phyloP scores from a whole-genome alignment of 805 yeast species.

The Torulaspora franciscae region DNA sequence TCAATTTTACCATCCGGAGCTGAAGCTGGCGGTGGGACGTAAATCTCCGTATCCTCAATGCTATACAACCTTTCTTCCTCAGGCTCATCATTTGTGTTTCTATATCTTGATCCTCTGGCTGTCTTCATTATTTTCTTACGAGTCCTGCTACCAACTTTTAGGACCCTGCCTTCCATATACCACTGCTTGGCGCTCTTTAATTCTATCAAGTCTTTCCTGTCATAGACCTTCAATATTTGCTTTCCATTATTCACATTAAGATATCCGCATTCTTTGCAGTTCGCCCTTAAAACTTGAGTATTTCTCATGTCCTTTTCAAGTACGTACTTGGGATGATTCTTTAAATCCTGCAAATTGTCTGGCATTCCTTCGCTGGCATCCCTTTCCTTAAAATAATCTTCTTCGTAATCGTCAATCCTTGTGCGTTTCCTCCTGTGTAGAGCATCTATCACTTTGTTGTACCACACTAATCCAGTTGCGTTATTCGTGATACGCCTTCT shows the following conservation, averaged over 20 bases:
- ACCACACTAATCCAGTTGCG: conserved; percentile 58
- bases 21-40: conserved; percentile 57
- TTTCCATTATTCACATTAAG: conserved; percentile 43
- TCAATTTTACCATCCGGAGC: conserved; percentile 58
- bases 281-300: conserved; percentile 66
- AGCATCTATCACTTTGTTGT: conserved; percentile 38
- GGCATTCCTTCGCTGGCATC: conserved; percentile 84
- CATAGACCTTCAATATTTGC: conserved; percentile 57
- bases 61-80: conserved; percentile 71
- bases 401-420: conserved; percentile 37
- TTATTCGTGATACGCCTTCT: conserved; percentile 66
- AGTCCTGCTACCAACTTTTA: conserved; percentile 68
- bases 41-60: conserved; percentile 69
- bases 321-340: conserved; percentile 81
- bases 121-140: conserved; percentile 38
- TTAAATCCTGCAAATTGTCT: conserved; percentile 71
- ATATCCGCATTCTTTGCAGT: conserved; percentile 64
- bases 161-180: conserved; percentile 73
- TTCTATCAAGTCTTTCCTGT: conserved; percentile 55
- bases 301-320: conserved; percentile 67
- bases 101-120: conserved; percentile 26
- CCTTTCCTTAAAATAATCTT: conserved; percentile 38
- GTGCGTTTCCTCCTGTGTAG: conserved; percentile 28
- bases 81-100: conserved; percentile 45
- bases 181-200: conserved; percentile 77